These are phyloP conservation scores for Diutina mesorugosa DNA, from an alignment of 1,139 yeast genomes.

Conservation along the genomic window DNA sequence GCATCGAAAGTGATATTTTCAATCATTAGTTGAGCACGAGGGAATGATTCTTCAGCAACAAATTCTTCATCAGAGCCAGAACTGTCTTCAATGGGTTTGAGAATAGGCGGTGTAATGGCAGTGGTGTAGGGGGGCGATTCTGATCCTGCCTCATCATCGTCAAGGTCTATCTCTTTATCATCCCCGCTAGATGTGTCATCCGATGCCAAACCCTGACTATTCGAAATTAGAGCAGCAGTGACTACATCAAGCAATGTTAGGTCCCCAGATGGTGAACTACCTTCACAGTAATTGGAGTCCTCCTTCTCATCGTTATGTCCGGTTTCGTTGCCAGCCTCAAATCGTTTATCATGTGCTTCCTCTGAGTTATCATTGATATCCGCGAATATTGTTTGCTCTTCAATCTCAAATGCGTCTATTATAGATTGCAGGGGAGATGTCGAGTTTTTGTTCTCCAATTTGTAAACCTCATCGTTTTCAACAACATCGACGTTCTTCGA, in stretches of 20 bases:
- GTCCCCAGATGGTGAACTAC: no score
- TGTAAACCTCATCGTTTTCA: no score
- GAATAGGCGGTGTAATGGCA: neutral
- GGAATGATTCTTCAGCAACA: conserved; percentile 2
- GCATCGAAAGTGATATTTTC: neutral
- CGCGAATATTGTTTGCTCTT: no score
- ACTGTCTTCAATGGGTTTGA: neutral
- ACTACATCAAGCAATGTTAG: no score
- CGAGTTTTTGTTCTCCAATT: no score
- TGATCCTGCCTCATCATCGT: conserved; percentile 3
- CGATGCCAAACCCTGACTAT: neutral
- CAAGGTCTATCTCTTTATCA: neutral
- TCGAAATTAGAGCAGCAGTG: no score
- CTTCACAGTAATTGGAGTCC: neutral
- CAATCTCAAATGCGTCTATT: no score
- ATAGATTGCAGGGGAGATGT: no score
- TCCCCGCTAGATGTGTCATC: neutral
- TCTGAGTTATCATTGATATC: neutral
- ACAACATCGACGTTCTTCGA: no score
- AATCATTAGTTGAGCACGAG: neutral
- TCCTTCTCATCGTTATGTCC: conserved; percentile 3
- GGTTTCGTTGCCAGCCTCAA: neutral
- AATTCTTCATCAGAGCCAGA: conserved; percentile 2
- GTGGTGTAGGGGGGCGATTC: neutral
- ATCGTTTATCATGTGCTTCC: neutral